These are phyloP conservation scores for Pleurotus tuber-regium DNA, from an alignment of 768 basidiomycete species.

Conservation along the genomic window DNA sequence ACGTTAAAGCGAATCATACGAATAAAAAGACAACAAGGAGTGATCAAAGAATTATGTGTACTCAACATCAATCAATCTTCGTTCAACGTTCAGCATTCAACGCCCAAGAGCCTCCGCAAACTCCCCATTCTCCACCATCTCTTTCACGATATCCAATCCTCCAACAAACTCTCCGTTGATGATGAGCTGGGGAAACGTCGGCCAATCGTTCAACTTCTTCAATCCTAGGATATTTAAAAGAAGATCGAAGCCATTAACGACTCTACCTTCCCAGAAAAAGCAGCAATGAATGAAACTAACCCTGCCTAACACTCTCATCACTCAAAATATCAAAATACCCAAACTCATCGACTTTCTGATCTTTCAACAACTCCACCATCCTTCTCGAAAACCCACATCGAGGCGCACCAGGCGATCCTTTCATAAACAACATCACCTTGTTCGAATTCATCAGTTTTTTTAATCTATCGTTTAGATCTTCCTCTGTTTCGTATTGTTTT, in stretches of 20 bases:
- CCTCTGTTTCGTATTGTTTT: slow-evolving; percentile 49
- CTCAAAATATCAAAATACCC: slow-evolving; percentile 79
- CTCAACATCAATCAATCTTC: too few relatives aligned
- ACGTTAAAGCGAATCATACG: too few relatives aligned
- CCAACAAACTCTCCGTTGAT: slow-evolving; percentile 91
- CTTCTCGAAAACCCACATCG: slow-evolving; percentile 85
- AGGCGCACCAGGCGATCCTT: slow-evolving; percentile 74
- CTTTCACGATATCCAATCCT: slow-evolving; percentile 90
- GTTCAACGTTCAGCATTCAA: too few relatives aligned
- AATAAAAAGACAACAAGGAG: too few relatives aligned
- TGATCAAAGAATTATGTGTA: too few relatives aligned
- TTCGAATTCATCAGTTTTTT: slow-evolving; percentile 72
- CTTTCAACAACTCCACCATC: slow-evolving; percentile 65
- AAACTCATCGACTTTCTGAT: slow-evolving; percentile 59
- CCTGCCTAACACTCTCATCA: slow-evolving; percentile 81
- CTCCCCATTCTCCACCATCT: slow-evolving; percentile 83
- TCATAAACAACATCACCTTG: slow-evolving; percentile 88
- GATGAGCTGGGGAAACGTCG: slow-evolving; percentile 85
- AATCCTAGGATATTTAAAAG: too few relatives aligned
- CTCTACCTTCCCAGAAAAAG: slow-evolving; percentile 3
- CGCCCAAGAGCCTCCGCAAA: slow-evolving; percentile 45
- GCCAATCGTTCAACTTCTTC: slow-evolving; percentile 84
- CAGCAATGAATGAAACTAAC: slow-evolving; percentile 33
- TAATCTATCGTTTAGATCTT: slow-evolving; percentile 67
- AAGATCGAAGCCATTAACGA: too few relatives aligned